phyloP scores from a whole-genome alignment of 257 asterid genomes.

The Cinchona pubescens region DNA sequence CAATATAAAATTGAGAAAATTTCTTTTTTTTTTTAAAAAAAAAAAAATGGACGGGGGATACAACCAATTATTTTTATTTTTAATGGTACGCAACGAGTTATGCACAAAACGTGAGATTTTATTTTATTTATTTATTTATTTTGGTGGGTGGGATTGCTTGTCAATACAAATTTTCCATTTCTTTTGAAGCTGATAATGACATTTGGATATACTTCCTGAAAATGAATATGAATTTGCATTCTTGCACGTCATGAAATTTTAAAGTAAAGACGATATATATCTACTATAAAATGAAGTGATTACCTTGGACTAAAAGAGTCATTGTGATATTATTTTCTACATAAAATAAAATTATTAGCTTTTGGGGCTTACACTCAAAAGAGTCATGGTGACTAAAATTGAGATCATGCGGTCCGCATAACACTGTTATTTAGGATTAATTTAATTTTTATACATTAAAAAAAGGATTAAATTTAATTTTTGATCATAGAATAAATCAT shows the following conservation, averaged over 20 bases:
- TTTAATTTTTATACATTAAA: too few relatives aligned
- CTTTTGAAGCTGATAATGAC: conserved; percentile 7
- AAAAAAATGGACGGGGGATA: too few relatives aligned
- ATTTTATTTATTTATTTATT: not conserved
- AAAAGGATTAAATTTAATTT: not conserved
- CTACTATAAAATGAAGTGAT: not conserved
- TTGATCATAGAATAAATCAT: not conserved
- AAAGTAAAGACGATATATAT: not conserved
- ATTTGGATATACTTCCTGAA: not conserved
- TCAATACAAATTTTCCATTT: not conserved
- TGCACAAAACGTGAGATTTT: too few relatives aligned
- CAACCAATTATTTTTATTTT: not conserved
- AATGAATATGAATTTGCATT: conserved; percentile 13
- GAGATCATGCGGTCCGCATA: not conserved
- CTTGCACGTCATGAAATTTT: conserved; percentile 1
- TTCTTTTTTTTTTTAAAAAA: too few relatives aligned
- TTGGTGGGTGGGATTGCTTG: not conserved
- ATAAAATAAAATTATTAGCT: not conserved
- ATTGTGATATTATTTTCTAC: not conserved
- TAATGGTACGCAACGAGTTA: not conserved
- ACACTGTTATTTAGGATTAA: not conserved
- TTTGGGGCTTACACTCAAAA: not conserved
- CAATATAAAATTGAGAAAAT: not conserved
- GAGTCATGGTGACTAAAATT: not conserved
- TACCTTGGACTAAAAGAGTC: conserved; percentile 3